phyloP scores from a whole-genome alignment of 2,329 filamentous ascomycete species.

The Monilinia aucupariae region DNA sequence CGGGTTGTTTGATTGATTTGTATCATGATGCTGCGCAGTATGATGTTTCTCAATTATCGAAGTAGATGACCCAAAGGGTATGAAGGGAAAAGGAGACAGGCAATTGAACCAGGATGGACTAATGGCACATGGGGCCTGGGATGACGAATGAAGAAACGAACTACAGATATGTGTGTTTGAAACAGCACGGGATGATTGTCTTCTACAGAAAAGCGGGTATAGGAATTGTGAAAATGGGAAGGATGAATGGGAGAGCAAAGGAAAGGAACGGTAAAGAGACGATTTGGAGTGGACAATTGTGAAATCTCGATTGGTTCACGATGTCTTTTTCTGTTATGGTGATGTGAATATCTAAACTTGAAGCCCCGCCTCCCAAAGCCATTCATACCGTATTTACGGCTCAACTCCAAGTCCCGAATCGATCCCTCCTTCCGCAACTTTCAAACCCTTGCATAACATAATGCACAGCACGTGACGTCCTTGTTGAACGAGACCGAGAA shows the following conservation, averaged over 20 bases:
- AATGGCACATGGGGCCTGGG: background rate
- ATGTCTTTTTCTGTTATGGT: background rate
- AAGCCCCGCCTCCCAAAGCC: background rate
- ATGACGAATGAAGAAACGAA: background rate
- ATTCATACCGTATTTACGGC: background rate
- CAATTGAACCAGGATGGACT: background rate
- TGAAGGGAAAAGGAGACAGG: background rate
- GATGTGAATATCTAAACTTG: background rate
- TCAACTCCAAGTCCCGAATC: background rate
- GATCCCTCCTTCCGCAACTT: too few species aligned
- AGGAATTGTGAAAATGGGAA: background rate
- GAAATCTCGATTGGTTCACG: background rate
- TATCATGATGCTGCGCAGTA: constrained; percentile 76
- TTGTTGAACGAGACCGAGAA: background rate
- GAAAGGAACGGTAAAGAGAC: background rate
- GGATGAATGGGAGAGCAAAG: background rate
- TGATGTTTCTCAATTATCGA: constrained; percentile 26
- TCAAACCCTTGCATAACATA: background rate
- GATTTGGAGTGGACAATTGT: background rate
- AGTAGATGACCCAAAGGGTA: background rate
- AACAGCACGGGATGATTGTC: background rate
- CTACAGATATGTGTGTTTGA: background rate
- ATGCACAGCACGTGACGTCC: background rate
- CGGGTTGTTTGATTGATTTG: constrained; percentile 87
- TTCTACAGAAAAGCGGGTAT: background rate